phyloP scores from a whole-genome alignment of 208 protist species.

The Leptomonas seymouri region DNA sequence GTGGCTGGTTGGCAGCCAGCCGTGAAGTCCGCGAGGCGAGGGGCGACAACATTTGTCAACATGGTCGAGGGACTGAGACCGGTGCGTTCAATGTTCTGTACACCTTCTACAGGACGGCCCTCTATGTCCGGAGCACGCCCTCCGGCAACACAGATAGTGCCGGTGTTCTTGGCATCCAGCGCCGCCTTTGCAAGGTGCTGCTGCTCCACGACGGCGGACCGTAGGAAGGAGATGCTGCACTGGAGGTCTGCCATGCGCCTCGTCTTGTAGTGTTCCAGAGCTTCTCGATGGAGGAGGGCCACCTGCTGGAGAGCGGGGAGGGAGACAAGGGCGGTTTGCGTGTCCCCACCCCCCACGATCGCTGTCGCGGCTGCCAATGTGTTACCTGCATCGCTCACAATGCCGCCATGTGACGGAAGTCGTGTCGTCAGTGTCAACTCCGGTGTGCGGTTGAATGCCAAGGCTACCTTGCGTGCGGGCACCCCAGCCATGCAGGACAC shows the following conservation, averaged over 20 bases:
- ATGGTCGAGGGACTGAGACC: too few species aligned
- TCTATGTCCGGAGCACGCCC: background rate
- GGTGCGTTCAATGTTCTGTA: background rate
- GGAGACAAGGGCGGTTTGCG: too few species aligned
- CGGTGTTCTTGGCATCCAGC: background rate
- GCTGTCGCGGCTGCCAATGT: background rate
- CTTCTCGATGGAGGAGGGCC: constrained; percentile 2
- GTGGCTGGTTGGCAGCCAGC: constrained; percentile 16
- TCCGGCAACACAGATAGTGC: background rate
- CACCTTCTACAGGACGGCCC: background rate
- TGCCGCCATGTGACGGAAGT: background rate
- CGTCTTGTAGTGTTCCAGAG: constrained; percentile 9
- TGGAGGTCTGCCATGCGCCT: constrained; percentile 18
- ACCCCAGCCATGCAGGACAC: constrained; percentile 66
- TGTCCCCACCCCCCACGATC: background rate
- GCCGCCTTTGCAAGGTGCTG: background rate
- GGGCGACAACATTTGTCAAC: background rate
- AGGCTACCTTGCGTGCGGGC: constrained; percentile 51
- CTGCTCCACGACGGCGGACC: constrained; percentile 28
- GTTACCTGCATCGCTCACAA: background rate
- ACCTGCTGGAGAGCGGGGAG: constrained; percentile 18
- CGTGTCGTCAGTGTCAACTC: constrained; percentile 40
- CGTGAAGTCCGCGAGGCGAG: constrained; percentile 20
- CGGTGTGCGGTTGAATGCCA: constrained; percentile 49
- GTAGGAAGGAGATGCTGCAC: constrained; percentile 24